Percentiles rank a stretch among this genome's conserved stretches.
Evolutionary conservation across 768 basidiomycete genomes (phyloP).

Genomic region (Albatrellus ellisii): DNA sequence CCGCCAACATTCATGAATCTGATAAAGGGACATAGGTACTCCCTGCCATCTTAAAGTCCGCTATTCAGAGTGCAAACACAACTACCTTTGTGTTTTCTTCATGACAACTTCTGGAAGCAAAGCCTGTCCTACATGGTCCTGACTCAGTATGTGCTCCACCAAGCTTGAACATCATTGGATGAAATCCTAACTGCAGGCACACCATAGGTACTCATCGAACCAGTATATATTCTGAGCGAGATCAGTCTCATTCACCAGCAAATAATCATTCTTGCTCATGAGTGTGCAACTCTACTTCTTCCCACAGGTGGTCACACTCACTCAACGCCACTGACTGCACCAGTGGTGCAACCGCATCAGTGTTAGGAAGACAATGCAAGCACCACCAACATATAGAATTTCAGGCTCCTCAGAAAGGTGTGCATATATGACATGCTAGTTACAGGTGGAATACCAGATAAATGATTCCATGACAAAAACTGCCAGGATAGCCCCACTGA

Average conservation of each 20-base stretch:
- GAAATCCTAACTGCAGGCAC: background rate
- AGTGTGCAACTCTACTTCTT: constrained; percentile 99
- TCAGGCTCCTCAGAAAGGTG: no score
- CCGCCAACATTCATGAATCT: background rate
- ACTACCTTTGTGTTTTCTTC: constrained; percentile 88
- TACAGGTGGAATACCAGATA: no score
- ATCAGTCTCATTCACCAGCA: constrained; percentile 82
- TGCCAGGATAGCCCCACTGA: no score
- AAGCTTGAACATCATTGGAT: background rate
- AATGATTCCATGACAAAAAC: no score
- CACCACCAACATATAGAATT: no score
- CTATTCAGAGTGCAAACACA: constrained; percentile 84
- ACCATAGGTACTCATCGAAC: constrained; percentile 73
- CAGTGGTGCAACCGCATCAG: no score
- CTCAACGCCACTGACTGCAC: no score
- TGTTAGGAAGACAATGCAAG: no score
- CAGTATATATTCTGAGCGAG: constrained; percentile 91
- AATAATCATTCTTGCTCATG: constrained; percentile 76
- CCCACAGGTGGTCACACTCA: constrained; percentile 39
- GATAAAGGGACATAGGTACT: no score
- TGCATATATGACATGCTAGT: no score
- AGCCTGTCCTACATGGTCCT: constrained; percentile 68
- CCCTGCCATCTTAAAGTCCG: constrained; percentile 77
- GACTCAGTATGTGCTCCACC: constrained; percentile 55
- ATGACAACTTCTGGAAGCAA: constrained; percentile 66